Evolutionary conservation across 257 asterid genomes (phyloP).

Genomic region (Rauvolfia tetraphylla): DNA sequence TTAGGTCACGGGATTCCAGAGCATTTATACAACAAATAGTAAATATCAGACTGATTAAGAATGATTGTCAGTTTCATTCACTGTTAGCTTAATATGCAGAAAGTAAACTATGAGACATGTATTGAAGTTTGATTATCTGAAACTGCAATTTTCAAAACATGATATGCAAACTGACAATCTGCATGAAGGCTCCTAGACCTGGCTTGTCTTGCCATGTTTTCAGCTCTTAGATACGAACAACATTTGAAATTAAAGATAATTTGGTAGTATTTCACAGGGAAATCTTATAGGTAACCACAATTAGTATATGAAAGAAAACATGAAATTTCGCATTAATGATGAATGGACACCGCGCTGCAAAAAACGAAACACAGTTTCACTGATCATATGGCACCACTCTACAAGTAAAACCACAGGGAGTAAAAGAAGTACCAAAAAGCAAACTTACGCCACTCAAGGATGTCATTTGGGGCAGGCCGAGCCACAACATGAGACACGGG

Average conservation of each 20-base stretch:
- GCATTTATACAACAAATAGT: not conserved
- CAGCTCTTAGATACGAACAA: not conserved
- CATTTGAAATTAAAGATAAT: not conserved
- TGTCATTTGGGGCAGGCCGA: constrained; percentile 89
- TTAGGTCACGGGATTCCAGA: not conserved
- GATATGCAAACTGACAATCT: not conserved
- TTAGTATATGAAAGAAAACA: not conserved
- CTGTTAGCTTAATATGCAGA: not conserved
- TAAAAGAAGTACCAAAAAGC: constrained; percentile 8
- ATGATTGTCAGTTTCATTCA: not conserved
- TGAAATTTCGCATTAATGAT: not conserved
- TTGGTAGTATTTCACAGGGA: too few species aligned
- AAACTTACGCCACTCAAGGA: constrained; percentile 98
- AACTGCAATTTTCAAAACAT: not conserved
- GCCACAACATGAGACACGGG: constrained; percentile 97
- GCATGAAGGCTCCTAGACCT: not conserved
- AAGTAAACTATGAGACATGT: not conserved
- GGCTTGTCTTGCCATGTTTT: not conserved
- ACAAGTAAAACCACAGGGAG: not conserved
- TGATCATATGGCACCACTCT: not conserved
- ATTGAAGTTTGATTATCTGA: too few species aligned
- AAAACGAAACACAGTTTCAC: not conserved
- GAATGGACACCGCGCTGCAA: not conserved
- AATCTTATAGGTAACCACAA: too few species aligned
- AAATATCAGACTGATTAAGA: not conserved